A percentile compares a stretch with the other conserved stretches of the same genome.
These are phyloP conservation scores for Setaria italica DNA, from an alignment of 202 grass and related monocot genomes.

Conservation along the genomic window DNA sequence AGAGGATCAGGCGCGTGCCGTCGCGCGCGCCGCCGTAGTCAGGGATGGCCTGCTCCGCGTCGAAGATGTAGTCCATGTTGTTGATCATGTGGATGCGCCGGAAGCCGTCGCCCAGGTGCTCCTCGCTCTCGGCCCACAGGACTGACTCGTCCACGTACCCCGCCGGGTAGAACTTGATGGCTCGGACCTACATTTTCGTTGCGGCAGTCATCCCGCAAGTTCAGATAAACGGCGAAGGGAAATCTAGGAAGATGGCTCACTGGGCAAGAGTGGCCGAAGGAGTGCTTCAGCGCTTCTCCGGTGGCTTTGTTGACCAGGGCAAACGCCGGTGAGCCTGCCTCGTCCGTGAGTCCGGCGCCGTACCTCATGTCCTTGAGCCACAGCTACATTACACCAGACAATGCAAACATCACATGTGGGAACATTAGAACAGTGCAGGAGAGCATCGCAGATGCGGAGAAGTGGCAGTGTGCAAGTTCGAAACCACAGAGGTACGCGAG, in stretches of 20 bases:
- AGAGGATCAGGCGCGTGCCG: conserved; percentile 36
- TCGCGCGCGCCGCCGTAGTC: not conserved
- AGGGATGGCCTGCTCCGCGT: not conserved
- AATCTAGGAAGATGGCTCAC: not conserved
- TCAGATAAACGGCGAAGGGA: not conserved
- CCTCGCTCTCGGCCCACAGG: conserved; percentile 34
- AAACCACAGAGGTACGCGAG: not conserved
- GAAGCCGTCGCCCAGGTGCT: not conserved
- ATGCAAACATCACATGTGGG: too few species aligned
- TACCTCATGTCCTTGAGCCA: conserved; percentile 33
- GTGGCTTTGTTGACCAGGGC: conserved; percentile 35
- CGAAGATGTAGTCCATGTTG: conserved; percentile 28
- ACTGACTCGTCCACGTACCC: conserved; percentile 30
- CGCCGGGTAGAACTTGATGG: conserved; percentile 3
- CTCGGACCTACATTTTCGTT: not conserved
- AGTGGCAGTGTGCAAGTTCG: not conserved
- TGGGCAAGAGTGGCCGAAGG: not conserved
- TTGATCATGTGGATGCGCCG: conserved; percentile 37
- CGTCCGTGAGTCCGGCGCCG: conserved; percentile 14
- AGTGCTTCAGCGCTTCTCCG: conserved; percentile 23
- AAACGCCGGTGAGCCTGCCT: conserved; percentile 29
- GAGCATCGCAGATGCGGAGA: not conserved
- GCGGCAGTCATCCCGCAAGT: not conserved
- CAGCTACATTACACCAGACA: not conserved
- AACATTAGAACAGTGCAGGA: not conserved